A percentile compares a stretch with the other conserved stretches of the same genome.
Conservation (phyloP, 495 filamentous ascomycete species). For the Bathelium albidoporum region DNA sequence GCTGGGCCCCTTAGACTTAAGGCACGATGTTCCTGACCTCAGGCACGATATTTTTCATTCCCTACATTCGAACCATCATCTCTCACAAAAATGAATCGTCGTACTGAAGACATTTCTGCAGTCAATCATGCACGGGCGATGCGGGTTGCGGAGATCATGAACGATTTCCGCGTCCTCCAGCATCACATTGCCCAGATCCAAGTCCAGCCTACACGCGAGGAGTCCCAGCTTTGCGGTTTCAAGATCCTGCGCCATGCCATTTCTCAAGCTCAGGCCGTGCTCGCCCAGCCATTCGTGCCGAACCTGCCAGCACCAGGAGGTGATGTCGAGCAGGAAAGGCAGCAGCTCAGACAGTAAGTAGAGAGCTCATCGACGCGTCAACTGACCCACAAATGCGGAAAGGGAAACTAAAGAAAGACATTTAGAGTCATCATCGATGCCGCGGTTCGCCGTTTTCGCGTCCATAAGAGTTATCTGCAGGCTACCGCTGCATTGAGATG, state of each 20-base stretch:
- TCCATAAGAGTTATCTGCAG: constrained; percentile 73
- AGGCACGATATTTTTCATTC: neutral
- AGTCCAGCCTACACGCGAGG: constrained; percentile 48
- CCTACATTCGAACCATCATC: neutral
- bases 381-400: neutral
- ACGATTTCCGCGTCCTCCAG: constrained; percentile 75
- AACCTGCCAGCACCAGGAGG: constrained; percentile 40
- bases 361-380: neutral
- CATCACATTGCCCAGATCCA: constrained; percentile 65
- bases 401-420: neutral
- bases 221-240: constrained; percentile 73
- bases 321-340: constrained; percentile 59
- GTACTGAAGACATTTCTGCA: constrained; percentile 27
- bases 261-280: constrained; percentile 61
- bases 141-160: constrained; percentile 73
- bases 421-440: constrained; percentile 67
- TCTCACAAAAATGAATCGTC: neutral
- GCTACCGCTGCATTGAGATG: constrained; percentile 69
- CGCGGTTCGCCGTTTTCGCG: constrained; percentile 69
- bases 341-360: constrained; percentile 62
- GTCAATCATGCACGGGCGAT: constrained; percentile 76
- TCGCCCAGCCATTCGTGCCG: constrained; percentile 58
- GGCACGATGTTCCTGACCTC: neutral
- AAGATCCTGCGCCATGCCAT: constrained; percentile 63
- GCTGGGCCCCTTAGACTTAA: neutral